A percentile compares a stretch with the other conserved stretches of the same genome.
phyloP scores from a whole-genome alignment of 441 rosid species.

The Manihot esculenta region DNA sequence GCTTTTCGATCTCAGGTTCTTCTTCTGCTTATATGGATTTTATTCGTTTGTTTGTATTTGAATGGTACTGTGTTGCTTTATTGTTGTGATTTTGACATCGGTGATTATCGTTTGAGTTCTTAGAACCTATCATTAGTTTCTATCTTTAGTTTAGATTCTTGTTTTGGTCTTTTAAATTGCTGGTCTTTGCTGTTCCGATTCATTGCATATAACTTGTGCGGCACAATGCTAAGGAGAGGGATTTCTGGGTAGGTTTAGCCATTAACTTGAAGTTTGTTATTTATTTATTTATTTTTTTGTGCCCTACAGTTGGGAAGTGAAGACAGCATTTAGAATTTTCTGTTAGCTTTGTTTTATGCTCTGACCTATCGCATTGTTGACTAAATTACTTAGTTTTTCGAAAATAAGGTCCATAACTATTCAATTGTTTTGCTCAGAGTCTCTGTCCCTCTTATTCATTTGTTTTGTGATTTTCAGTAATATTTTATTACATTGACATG shows the following conservation, averaged over 20 bases:
- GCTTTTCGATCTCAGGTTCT: slow-evolving; percentile 18
- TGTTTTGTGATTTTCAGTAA: neutral
- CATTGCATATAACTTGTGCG: neutral
- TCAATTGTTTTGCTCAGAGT: neutral
- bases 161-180: neutral
- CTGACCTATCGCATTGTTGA: neutral
- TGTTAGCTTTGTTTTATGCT: slow-evolving; percentile 4
- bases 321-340: neutral
- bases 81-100: neutral
- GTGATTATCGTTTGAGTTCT: neutral
- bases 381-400: neutral
- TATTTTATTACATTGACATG: neutral
- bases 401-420: neutral
- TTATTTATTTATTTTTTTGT: neutral
- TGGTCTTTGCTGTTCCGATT: neutral
- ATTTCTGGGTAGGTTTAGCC: neutral
- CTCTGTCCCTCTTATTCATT: neutral
- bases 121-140: neutral
- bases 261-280: too few relatives aligned
- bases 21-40: neutral
- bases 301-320: neutral
- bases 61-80: neutral
- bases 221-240: neutral
- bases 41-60: neutral
- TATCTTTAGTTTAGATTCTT: neutral